Evolutionary conservation across 176 grass and related monocot species (phyloP).

Genomic region (Canna indica): DNA sequence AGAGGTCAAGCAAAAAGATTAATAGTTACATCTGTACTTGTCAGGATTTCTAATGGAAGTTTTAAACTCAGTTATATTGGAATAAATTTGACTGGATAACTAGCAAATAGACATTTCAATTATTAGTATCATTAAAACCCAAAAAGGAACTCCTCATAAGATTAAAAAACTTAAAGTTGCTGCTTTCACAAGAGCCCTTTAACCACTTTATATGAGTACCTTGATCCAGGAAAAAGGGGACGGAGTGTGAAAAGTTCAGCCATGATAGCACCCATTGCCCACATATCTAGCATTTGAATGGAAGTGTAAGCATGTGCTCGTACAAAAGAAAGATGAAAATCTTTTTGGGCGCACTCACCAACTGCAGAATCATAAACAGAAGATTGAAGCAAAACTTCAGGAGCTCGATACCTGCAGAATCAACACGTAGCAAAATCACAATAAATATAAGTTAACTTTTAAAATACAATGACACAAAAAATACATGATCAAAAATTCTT

Average conservation of each 20-base stretch:
- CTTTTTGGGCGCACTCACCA: conserved; percentile 51
- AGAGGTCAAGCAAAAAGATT: not conserved
- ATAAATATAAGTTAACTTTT: not conserved
- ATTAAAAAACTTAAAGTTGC: not conserved
- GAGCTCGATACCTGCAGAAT: conserved; percentile 73
- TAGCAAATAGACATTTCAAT: too few relatives aligned
- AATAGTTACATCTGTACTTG: not conserved
- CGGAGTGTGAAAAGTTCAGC: conserved; percentile 84
- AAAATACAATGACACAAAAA: not conserved
- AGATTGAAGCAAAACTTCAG: conserved; percentile 91
- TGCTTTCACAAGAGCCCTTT: not conserved
- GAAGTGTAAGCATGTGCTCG: conserved; percentile 1
- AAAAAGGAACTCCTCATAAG: not conserved
- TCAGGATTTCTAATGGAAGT: too few relatives aligned
- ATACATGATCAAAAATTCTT: not conserved
- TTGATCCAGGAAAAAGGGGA: conserved; percentile 94
- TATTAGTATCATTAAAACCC: too few relatives aligned
- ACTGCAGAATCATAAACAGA: conserved; percentile 86
- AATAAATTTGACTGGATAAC: too few relatives aligned
- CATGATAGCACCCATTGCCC: conserved; percentile 99
- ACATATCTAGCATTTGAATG: conserved; percentile 62
- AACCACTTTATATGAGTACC: conserved; percentile 29
- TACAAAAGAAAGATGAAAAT: not conserved
- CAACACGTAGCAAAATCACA: not conserved
- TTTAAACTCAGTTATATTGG: not conserved